These are phyloP conservation scores for Podospora conica DNA, from an alignment of 495 filamentous ascomycete genomes.

Conservation along the genomic window DNA sequence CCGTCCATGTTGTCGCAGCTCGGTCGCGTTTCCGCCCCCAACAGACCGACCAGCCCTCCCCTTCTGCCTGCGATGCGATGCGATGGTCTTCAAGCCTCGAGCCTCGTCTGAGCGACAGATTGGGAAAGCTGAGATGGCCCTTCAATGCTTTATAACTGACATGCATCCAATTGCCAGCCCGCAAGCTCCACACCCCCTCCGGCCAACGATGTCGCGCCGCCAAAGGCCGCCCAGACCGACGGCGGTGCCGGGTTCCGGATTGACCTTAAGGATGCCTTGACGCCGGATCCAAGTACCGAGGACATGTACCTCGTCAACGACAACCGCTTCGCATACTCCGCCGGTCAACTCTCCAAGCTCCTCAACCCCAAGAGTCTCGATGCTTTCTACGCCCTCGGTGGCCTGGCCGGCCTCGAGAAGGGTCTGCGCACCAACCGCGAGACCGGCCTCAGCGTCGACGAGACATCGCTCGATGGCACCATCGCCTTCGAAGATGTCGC, in stretches of 20 bases:
- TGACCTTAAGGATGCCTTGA: conserved; percentile 49
- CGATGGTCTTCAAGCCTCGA: neutral
- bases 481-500: conserved; percentile 54
- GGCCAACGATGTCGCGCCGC: conserved; percentile 2
- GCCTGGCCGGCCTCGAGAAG: conserved; percentile 58
- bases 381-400: conserved; percentile 63
- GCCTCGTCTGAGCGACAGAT: neutral
- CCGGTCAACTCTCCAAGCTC: conserved; percentile 66
- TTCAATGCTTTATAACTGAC: too few relatives aligned
- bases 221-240: conserved; percentile 1
- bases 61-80: neutral
- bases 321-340: conserved; percentile 63
- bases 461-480: conserved; percentile 48
- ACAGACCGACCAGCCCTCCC: neutral
- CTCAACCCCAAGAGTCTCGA: conserved; percentile 66
- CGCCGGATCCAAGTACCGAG: conserved; percentile 58
- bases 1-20: neutral
- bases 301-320: conserved; percentile 55
- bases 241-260: conserved; percentile 22
- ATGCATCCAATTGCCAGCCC: neutral
- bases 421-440: conserved; percentile 60
- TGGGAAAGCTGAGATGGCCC: neutral
- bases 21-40: neutral
- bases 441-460: conserved; percentile 60
- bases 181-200: conserved; percentile 16